These are phyloP conservation scores for Calonectria crousiana DNA, from an alignment of 2,329 filamentous ascomycete genomes.

Conservation along the genomic window DNA sequence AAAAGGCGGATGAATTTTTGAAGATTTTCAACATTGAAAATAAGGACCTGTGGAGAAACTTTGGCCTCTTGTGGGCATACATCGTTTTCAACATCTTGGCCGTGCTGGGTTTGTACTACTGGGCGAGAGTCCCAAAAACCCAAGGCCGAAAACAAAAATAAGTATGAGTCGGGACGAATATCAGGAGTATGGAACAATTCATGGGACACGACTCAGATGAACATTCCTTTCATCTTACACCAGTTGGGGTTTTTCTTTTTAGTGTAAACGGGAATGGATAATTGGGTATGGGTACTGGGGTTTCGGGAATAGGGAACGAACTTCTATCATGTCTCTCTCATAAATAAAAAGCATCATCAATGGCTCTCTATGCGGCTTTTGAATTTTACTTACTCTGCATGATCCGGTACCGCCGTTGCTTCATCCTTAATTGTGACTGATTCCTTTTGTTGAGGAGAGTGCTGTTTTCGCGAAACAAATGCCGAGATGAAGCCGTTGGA, in stretches of 20 bases:
- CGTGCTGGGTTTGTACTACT: constrained; percentile 67
- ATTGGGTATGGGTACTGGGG: neutral
- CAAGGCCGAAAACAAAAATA: neutral
- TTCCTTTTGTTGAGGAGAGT: neutral
- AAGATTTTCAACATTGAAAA: constrained; percentile 63
- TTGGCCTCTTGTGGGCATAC: constrained; percentile 71
- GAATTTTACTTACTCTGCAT: neutral
- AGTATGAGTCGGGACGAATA: neutral
- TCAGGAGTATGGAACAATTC: neutral
- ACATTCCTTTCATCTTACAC: neutral
- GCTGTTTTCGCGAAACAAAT: neutral
- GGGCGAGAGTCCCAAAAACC: constrained; percentile 58
- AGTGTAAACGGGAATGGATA: neutral
- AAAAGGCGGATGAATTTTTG: constrained; percentile 66
- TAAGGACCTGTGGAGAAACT: constrained; percentile 74
- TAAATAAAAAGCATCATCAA: neutral
- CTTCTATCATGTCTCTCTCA: neutral
- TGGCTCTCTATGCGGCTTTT: neutral
- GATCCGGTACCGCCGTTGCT: neutral
- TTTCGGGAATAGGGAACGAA: neutral
- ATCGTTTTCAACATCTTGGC: constrained; percentile 68
- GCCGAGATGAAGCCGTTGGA: neutral
- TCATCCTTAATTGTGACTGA: neutral
- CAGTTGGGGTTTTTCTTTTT: neutral
- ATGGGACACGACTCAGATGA: neutral